Percentiles rank a stretch among this genome's conserved stretches.
phyloP scores from a whole-genome alignment of 2,329 filamentous ascomycete species.

The Mycocentrospora acerina region DNA sequence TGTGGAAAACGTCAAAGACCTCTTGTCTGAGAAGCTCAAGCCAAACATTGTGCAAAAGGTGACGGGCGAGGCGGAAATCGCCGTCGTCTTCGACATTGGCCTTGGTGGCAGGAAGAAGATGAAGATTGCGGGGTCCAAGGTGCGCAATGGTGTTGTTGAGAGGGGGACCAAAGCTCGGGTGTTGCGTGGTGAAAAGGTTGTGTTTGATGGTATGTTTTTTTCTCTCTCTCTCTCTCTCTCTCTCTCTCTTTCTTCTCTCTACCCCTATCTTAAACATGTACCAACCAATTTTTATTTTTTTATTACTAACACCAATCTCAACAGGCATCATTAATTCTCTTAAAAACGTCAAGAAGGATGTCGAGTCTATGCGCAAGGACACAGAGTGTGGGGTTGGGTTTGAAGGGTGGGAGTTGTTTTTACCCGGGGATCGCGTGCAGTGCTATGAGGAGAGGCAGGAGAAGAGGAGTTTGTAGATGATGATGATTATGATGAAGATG shows the following conservation, averaged over 20 bases:
- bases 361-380: conserved; percentile 84
- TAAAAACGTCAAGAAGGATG: conserved; percentile 91
- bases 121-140: conserved; percentile 82
- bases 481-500: conserved; percentile 2
- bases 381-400: conserved; percentile 92
- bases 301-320: conserved; percentile 6
- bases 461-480: conserved; percentile 58
- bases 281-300: too few species aligned
- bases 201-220: conserved; percentile 75
- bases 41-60: conserved; percentile 69
- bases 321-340: conserved; percentile 76
- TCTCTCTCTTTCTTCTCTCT: not conserved
- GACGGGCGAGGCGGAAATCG: conserved; percentile 82
- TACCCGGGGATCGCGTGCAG: conserved; percentile 83
- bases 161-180: conserved; percentile 69
- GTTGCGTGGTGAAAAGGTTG: conserved; percentile 65
- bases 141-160: conserved; percentile 76
- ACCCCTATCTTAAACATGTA: too few species aligned
- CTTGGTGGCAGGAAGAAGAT: conserved; percentile 68
- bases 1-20: conserved; percentile 68
- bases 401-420: conserved; percentile 74
- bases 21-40: conserved; percentile 69
- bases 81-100: conserved; percentile 81
- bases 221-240: too few species aligned
- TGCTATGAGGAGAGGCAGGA: conserved; percentile 78